These are phyloP conservation scores for Paxillus involutus DNA, from an alignment of 768 basidiomycete genomes.

Conservation along the genomic window DNA sequence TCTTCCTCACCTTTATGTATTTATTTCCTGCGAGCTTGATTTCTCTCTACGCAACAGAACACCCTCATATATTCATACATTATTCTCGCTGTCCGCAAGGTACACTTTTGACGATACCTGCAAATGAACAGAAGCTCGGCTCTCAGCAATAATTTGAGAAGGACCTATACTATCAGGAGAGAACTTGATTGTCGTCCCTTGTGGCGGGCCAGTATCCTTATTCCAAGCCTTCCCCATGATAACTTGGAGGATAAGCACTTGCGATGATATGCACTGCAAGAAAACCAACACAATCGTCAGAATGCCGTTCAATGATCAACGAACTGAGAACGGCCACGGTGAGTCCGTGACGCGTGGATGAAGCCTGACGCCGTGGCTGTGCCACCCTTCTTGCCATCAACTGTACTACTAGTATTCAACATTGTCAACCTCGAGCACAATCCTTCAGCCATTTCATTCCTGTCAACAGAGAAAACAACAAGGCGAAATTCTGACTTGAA, in stretches of 20 bases:
- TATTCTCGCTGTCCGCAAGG: background rate
- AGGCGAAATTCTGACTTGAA: no score
- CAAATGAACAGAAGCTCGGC: background rate
- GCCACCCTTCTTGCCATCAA: no score
- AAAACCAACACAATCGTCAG: background rate
- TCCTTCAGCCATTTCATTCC: no score
- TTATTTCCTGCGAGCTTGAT: no score
- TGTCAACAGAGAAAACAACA: no score
- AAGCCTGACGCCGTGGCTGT: background rate
- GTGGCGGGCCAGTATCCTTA: slow-evolving; percentile 6
- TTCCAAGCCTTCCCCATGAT: slow-evolving; percentile 10
- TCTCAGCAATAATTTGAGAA: no score
- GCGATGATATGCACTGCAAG: slow-evolving; percentile 7
- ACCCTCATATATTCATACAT: background rate
- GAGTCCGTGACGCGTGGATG: slow-evolving; percentile 3
- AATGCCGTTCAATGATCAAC: background rate
- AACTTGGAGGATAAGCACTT: slow-evolving; percentile 9
- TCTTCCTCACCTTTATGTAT: no score
- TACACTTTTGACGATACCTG: slow-evolving; percentile 1
- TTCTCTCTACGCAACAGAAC: no score
- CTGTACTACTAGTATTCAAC: no score
- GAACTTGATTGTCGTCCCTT: slow-evolving; percentile 14
- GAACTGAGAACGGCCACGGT: background rate
- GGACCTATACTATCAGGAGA: background rate
- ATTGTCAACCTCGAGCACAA: no score